Evolutionary conservation across 2,329 filamentous ascomycete genomes (phyloP).

Genomic region (Xylaria hypoxylon): DNA sequence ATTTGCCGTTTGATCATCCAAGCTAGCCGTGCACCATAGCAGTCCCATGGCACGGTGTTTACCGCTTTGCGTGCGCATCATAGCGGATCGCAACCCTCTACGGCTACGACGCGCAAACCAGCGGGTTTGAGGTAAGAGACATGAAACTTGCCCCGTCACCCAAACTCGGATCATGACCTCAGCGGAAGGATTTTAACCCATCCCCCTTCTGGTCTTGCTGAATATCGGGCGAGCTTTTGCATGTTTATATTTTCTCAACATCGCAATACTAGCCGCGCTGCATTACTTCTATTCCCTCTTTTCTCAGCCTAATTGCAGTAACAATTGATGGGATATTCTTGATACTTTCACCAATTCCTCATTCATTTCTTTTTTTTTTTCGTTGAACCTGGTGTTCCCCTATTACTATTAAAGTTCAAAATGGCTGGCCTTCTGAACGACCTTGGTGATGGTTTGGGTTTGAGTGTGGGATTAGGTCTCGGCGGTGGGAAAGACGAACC

Average conservation of each 20-base stretch:
- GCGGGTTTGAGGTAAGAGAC: constrained; percentile 44
- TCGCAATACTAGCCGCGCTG: background rate
- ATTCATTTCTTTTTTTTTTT: constrained; percentile 41
- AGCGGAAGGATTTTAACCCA: constrained; percentile 27
- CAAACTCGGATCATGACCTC: constrained; percentile 43
- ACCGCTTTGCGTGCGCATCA: constrained; percentile 33
- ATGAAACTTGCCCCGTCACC: constrained; percentile 45
- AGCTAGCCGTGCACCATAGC: constrained; percentile 33
- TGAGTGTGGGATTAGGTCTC: constrained; percentile 29
- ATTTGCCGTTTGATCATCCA: constrained; percentile 43
- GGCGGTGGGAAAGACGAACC: constrained; percentile 23
- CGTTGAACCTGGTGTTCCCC: constrained; percentile 49
- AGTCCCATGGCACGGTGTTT: constrained; percentile 32
- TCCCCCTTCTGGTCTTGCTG: constrained; percentile 13
- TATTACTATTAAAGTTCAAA: constrained; percentile 38
- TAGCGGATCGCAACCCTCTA: constrained; percentile 24
- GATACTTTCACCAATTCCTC: constrained; percentile 24
- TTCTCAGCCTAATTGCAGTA: constrained; percentile 3
- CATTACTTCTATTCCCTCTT: background rate
- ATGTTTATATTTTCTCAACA: constrained; percentile 17
- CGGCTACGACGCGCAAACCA: constrained; percentile 36
- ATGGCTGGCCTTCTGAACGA: constrained; percentile 49
- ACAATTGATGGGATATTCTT: constrained; percentile 37
- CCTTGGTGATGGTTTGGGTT: constrained; percentile 43
- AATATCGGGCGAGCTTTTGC: constrained; percentile 12